phyloP scores from a whole-genome alignment of 345 rosid genomes.

The Lenwebbia sp. region DNA sequence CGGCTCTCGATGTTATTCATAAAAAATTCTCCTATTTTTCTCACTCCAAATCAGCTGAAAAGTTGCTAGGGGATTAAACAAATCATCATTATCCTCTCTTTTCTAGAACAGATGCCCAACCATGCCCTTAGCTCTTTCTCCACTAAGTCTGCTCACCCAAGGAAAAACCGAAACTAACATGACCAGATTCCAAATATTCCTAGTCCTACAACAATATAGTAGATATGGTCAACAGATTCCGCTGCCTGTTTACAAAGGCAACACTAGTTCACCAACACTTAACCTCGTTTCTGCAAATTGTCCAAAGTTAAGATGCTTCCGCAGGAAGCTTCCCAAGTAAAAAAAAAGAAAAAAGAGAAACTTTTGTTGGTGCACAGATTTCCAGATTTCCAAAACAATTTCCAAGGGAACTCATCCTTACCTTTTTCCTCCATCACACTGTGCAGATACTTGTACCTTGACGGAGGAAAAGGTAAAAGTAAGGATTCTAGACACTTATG shows the following conservation, averaged over 20 bases:
- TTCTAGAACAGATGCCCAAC: background rate
- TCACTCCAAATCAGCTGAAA: background rate
- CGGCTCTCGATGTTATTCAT: background rate
- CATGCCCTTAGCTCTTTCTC: background rate
- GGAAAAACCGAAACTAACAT: background rate
- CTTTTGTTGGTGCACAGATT: background rate
- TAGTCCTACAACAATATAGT: background rate
- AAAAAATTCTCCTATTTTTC: background rate
- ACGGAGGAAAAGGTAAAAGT: background rate
- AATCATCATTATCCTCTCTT: background rate
- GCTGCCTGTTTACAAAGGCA: background rate
- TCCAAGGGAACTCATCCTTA: background rate
- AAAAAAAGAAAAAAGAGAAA: too few species aligned
- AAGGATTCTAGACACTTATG: background rate
- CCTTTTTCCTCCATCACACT: background rate
- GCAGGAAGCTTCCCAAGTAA: background rate
- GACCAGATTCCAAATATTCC: background rate
- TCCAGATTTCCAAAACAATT: background rate
- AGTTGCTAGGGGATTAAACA: background rate
- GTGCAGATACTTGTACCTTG: background rate
- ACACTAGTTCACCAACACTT: background rate
- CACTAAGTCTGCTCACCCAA: background rate
- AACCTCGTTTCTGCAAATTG: background rate
- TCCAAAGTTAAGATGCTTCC: background rate
- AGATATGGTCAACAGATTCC: background rate